Evolutionary conservation across 2,329 filamentous ascomycete species (phyloP).

Genomic region (Eurotiales sp.): DNA sequence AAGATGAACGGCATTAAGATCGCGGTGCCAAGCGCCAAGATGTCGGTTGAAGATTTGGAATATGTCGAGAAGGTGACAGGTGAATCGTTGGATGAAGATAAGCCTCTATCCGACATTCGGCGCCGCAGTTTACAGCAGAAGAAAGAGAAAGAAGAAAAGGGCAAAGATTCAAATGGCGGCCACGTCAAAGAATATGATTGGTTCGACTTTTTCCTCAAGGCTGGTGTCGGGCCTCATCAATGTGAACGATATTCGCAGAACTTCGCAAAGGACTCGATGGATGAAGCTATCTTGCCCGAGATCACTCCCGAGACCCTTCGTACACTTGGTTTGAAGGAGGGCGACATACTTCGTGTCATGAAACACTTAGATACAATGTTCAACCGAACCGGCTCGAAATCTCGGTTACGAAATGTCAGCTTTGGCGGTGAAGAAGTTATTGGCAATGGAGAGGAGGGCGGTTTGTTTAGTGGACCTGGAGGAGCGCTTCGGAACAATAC

Average conservation of each 20-base stretch:
- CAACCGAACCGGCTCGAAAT: conserved; percentile 56
- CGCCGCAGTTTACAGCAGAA: conserved; percentile 37
- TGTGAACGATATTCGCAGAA: conserved; percentile 92
- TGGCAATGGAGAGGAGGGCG: conserved; percentile 57
- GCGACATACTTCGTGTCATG: conserved; percentile 94
- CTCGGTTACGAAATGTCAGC: conserved; percentile 53
- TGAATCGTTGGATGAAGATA: conserved; percentile 84
- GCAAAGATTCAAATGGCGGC: conserved; percentile 6
- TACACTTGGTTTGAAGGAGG: conserved; percentile 88
- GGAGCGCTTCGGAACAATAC: conserved; percentile 91
- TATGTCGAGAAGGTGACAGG: conserved; percentile 89
- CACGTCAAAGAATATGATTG: conserved; percentile 72
- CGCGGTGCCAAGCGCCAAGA: conserved; percentile 89
- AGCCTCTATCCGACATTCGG: conserved; percentile 80
- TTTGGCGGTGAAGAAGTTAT: conserved; percentile 52
- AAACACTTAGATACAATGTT: conserved; percentile 80
- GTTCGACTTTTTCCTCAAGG: conserved; percentile 97
- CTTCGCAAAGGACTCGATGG: conserved; percentile 90
- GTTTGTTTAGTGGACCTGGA: conserved; percentile 90
- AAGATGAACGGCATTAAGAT: conserved; percentile 99
- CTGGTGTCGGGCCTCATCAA: conserved; percentile 85
- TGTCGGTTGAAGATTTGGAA: conserved; percentile 92
- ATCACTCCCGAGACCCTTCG: conserved; percentile 79
- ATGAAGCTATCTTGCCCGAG: conserved; percentile 85
- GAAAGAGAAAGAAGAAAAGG: conserved; percentile 9